Conservation (phyloP, 1,139 yeast species). For the Taiozyma onychis region DNA sequence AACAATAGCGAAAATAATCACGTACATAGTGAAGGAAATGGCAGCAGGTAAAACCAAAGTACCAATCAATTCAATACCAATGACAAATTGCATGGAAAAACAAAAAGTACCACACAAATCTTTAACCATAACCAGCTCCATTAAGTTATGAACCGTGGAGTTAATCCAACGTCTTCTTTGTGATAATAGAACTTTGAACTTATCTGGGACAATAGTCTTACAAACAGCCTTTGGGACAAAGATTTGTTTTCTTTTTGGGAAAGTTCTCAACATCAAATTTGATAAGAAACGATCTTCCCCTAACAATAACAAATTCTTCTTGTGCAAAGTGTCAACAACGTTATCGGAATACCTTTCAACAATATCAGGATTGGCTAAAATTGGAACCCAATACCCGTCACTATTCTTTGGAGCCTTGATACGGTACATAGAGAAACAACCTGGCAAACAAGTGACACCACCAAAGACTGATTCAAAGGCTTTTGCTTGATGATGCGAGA, state of each 20-base stretch:
- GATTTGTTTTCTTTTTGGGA: constrained; percentile 90
- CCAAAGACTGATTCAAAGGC: constrained; percentile 97
- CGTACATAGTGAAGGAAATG: constrained; percentile 79
- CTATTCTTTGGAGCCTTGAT: constrained; percentile 89
- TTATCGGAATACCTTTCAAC: constrained; percentile 93
- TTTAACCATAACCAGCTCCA: constrained; percentile 83
- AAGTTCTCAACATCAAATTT: constrained; percentile 84
- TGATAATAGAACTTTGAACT: constrained; percentile 74
- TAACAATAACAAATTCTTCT: constrained; percentile 77
- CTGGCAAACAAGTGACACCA: constrained; percentile 96
- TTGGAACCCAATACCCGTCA: constrained; percentile 95
- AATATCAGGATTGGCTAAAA: constrained; percentile 91
- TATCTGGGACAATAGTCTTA: constrained; percentile 87
- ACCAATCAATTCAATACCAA: constrained; percentile 81
- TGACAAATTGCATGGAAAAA: constrained; percentile 94
- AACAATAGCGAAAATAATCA: constrained; percentile 68
- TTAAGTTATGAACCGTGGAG: constrained; percentile 90
- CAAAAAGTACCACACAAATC: constrained; percentile 97
- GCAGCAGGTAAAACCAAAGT: constrained; percentile 93
- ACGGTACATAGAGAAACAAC: constrained; percentile 95
- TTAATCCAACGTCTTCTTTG: constrained; percentile 99
- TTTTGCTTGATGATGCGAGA: constrained; percentile 94
- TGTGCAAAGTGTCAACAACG: constrained; percentile 81
- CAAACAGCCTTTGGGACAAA: constrained; percentile 95
- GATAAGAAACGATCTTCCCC: constrained; percentile 94